phyloP scores from a whole-genome alignment of 495 filamentous ascomycete species.

The Hypoxylon lienhwacheense region DNA sequence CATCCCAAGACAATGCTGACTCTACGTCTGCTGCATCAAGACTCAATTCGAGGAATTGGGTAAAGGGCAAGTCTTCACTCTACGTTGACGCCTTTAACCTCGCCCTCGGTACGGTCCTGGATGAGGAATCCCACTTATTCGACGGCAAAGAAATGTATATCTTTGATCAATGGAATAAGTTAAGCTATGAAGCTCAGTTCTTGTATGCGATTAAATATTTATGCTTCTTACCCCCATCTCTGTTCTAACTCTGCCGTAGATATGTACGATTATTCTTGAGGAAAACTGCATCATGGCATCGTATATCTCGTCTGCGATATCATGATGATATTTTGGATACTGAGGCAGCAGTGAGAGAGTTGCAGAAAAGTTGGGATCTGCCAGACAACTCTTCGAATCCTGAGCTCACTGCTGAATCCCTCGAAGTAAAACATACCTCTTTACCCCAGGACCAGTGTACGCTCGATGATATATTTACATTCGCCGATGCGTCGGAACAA shows the following conservation, averaged over 20 bases:
- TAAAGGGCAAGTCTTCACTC: slow-evolving; percentile 70
- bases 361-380: slow-evolving; percentile 47
- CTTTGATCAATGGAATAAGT: slow-evolving; percentile 71
- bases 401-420: not conserved
- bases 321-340: slow-evolving; percentile 81
- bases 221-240: not conserved
- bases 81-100: slow-evolving; percentile 98
- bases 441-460: slow-evolving; percentile 45
- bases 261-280: slow-evolving; percentile 94
- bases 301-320: slow-evolving; percentile 73
- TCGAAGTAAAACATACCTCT: not conserved
- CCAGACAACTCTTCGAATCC: slow-evolving; percentile 7
- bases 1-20: slow-evolving; percentile 47
- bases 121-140: slow-evolving; percentile 88
- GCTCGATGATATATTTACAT: slow-evolving; percentile 61
- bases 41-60: slow-evolving; percentile 48
- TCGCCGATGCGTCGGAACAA: slow-evolving; percentile 75
- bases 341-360: slow-evolving; percentile 59
- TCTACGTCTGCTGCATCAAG: slow-evolving; percentile 44
- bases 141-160: slow-evolving; percentile 75
- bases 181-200: slow-evolving; percentile 89
- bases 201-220: slow-evolving; percentile 58
- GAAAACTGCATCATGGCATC: slow-evolving; percentile 94
- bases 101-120: slow-evolving; percentile 84
- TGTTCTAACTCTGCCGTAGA: slow-evolving; percentile 30